A percentile compares a stretch with the other conserved stretches of the same genome.
phyloP scores from a whole-genome alignment of 1,284 basidiomycete species.

The Xerocomus minutiporus region DNA sequence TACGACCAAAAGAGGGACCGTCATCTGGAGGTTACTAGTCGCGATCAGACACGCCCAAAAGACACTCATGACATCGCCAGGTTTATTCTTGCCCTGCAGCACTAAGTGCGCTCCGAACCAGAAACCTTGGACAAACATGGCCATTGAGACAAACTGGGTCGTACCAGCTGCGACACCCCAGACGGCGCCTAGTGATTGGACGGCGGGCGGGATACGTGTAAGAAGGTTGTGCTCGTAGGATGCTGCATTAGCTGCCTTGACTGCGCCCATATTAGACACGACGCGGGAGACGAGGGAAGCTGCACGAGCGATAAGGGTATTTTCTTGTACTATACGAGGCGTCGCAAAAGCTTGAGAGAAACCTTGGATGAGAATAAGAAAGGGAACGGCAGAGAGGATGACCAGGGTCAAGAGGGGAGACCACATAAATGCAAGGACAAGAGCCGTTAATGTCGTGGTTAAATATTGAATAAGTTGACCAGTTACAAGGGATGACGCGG shows the following conservation, averaged over 20 bases:
- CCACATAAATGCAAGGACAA: slow-evolving; percentile 77
- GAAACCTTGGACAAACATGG: slow-evolving; percentile 95
- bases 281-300: slow-evolving; percentile 80
- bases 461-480: slow-evolving; percentile 79
- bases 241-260: slow-evolving; percentile 94
- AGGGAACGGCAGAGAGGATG: slow-evolving; percentile 86
- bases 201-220: slow-evolving; percentile 41
- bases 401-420: slow-evolving; percentile 87
- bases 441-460: slow-evolving; percentile 74
- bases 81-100: slow-evolving; percentile 57
- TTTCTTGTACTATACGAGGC: slow-evolving; percentile 68
- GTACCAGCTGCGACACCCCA: slow-evolving; percentile 75
- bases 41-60: slow-evolving; percentile 97
- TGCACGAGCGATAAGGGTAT: slow-evolving; percentile 62
- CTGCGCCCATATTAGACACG: slow-evolving; percentile 77
- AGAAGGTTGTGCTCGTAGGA: slow-evolving; percentile 55
- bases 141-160: slow-evolving; percentile 77
- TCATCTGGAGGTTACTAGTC: slow-evolving; percentile 80
- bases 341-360: slow-evolving; percentile 67
- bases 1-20: slow-evolving; percentile 73
- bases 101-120: slow-evolving; percentile 94
- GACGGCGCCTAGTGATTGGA: slow-evolving; percentile 57
- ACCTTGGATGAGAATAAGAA: slow-evolving; percentile 72
- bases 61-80: slow-evolving; percentile 87
- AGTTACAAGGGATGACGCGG: slow-evolving; percentile 73